Base-by-base conservation (phyloP, 352 stramenopile species). In the Albugo laibachii region DNA sequence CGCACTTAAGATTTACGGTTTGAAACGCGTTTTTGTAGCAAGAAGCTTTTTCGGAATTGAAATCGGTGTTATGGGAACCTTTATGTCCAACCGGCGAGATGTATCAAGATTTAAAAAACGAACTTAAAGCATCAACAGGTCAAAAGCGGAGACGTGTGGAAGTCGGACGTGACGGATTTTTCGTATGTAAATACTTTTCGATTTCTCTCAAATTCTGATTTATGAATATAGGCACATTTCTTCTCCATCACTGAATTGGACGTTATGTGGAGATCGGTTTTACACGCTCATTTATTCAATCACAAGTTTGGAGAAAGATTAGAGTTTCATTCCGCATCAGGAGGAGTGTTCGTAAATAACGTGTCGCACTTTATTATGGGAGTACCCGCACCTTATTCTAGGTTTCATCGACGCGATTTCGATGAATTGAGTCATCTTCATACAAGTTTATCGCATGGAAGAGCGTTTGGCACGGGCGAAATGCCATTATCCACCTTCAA, bases 401-500 rank as follows among this genome's bases (percentile, higher is more conserved):
- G 72, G 8, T 79, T 69, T 48, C 61, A 63, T 42, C 65, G 59
- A 52, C 65, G 59, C 14, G 69, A 84, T 43, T 87, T 87, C 56
- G 74, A 87, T 51, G 74, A 87, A 43, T 53, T 87, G 38, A 76
- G 77, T 58, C 69, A 87, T 45, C 62, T 80, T n/a, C 64, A 84
- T 37, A 69, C 48, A 18, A 80, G 57, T 40, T 45, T 57, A 20
- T 36, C 6, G 48, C 53, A 38, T 60, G 61, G 2, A 62, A 62
- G 65, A 1, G 49, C 66, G 20, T 45, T 53, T 14, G 62, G 62
- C 10, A 21, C 74, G 2, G 50, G 60, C 11, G 48, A 64, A 14
- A 67, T 69, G 1, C 58, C 61, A 1, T 53, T 70, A 11, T 52
- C 60, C n/a, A 56, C 49, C 11, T 52, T 84, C 11, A 81, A 80